Evolutionary conservation across 805 yeast species (phyloP).

Genomic region (Torulaspora gathmanii): DNA sequence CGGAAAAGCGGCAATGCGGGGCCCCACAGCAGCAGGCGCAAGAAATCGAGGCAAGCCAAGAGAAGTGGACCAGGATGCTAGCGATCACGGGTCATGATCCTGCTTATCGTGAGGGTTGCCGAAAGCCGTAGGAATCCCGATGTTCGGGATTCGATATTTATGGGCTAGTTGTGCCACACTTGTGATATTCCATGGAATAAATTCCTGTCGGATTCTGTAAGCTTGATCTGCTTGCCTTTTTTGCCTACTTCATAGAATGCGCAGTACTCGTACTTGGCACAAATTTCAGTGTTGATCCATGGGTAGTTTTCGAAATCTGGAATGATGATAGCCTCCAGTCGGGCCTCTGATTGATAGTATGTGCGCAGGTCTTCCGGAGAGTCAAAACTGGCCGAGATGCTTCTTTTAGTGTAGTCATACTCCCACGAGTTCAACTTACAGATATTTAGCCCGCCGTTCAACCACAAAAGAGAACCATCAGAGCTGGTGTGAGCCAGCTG

Average conservation of each 20-base stretch:
- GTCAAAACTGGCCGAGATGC: conserved; percentile 3
- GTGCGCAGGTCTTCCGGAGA: conserved; percentile 4
- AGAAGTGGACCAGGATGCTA: not conserved
- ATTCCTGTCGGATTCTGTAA: not conserved
- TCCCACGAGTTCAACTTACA: conserved; percentile 25
- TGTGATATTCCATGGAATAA: conserved; percentile 5
- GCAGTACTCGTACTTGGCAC: conserved; percentile 6
- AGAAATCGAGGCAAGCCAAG: not conserved
- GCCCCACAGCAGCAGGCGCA: not conserved
- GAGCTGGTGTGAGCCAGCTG: conserved; percentile 31
- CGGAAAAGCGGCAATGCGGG: not conserved
- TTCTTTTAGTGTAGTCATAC: conserved; percentile 4
- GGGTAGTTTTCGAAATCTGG: conserved; percentile 6
- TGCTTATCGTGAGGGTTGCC: no score
- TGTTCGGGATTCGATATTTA: no score
- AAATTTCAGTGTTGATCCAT: conserved; percentile 4
- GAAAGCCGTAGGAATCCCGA: no score
- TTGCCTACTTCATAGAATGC: conserved; percentile 1
- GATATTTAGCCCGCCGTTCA: conserved; percentile 31
- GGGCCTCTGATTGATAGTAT: conserved; percentile 9
- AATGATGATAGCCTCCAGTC: conserved; percentile 12
- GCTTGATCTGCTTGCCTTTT: conserved; percentile 5
- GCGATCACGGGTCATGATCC: no score
- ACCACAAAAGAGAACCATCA: conserved; percentile 28
- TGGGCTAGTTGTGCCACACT: conserved; percentile 1